A percentile compares a stretch with the other conserved stretches of the same genome.
phyloP scores from a whole-genome alignment of 805 yeast genomes.

The Pichia rugopelliculosa region DNA sequence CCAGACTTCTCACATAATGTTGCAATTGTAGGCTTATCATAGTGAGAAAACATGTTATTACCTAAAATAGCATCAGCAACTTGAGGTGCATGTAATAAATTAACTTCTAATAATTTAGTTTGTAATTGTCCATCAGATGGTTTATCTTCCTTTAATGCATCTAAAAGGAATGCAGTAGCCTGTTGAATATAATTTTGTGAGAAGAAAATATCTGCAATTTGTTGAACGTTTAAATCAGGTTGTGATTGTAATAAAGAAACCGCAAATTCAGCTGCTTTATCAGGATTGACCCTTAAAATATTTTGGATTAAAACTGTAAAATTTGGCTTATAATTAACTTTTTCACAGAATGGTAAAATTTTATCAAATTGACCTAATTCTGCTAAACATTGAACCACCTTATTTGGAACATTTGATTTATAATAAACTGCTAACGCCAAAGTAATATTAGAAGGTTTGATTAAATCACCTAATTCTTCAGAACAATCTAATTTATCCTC shows the following conservation, averaged over 20 bases:
- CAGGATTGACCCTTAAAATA: conserved; percentile 90
- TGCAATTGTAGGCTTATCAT: conserved; percentile 90
- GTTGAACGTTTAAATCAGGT: conserved; percentile 73
- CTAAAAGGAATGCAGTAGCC: conserved; percentile 94
- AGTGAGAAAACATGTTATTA: conserved; percentile 90
- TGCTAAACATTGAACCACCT: conserved; percentile 87
- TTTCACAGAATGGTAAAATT: conserved; percentile 88
- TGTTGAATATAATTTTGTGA: conserved; percentile 93
- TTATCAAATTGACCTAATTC: conserved; percentile 96
- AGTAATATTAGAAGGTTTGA: conserved; percentile 78
- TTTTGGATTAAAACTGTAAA: conserved; percentile 84
- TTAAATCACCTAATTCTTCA: conserved; percentile 97
- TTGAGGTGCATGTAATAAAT: conserved; percentile 94
- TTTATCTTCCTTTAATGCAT: conserved; percentile 86
- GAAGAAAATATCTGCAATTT: conserved; percentile 86
- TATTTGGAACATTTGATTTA: conserved; percentile 73
- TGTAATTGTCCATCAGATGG: conserved; percentile 96
- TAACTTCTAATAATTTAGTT: conserved; percentile 88
- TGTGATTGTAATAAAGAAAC: conserved; percentile 61
- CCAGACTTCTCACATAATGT: conserved; percentile 94
- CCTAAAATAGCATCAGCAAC: conserved; percentile 98
- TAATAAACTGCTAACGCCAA: conserved; percentile 88
- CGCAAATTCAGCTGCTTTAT: conserved; percentile 96
- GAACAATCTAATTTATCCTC: conserved; percentile 91
- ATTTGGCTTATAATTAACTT: conserved; percentile 84